phyloP scores from a whole-genome alignment of 2,329 filamentous ascomycete genomes.

The Aphanocladium album region DNA sequence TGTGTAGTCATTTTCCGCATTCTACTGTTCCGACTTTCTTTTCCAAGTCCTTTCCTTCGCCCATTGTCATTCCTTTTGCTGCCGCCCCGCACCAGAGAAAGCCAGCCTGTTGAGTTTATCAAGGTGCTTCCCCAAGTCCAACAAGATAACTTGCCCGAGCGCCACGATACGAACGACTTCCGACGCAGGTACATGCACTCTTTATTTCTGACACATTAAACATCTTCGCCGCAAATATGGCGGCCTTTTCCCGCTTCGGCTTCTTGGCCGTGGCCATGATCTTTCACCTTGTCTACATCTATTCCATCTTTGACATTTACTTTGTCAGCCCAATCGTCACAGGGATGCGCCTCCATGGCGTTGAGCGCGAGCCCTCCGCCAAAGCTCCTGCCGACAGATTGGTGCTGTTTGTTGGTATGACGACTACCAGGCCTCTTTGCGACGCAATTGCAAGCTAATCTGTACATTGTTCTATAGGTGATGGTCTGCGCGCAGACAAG shows the following conservation, averaged over 20 bases:
- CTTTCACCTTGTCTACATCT: conserved; percentile 91
- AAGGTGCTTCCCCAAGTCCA: conserved; percentile 6
- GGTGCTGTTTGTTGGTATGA: conserved; percentile 82
- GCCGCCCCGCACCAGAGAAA: not conserved
- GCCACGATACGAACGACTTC: not conserved
- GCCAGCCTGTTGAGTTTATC: conserved; percentile 12
- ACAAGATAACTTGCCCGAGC: not conserved
- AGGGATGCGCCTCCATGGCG: conserved; percentile 79
- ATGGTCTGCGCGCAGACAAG: conserved; percentile 95
- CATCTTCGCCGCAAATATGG: conserved; percentile 36
- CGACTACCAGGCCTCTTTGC: not conserved
- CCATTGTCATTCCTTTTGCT: not conserved
- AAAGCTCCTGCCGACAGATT: conserved; percentile 83
- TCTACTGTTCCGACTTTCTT: not conserved
- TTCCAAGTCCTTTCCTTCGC: not conserved
- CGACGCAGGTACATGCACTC: not conserved
- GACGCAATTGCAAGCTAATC: conserved; percentile 6
- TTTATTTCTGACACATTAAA: not conserved
- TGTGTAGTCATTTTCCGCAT: not conserved
- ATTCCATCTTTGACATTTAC: conserved; percentile 97
- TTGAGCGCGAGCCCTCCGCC: conserved; percentile 54
- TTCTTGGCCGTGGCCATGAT: conserved; percentile 85
- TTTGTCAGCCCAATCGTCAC: conserved; percentile 96
- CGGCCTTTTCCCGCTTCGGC: conserved; percentile 59
- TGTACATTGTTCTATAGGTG: conserved; percentile 47